Percentiles rank a stretch among this genome's conserved stretches.
Conservation (phyloP, 805 yeast genomes). For the Komagataella populi region DNA sequence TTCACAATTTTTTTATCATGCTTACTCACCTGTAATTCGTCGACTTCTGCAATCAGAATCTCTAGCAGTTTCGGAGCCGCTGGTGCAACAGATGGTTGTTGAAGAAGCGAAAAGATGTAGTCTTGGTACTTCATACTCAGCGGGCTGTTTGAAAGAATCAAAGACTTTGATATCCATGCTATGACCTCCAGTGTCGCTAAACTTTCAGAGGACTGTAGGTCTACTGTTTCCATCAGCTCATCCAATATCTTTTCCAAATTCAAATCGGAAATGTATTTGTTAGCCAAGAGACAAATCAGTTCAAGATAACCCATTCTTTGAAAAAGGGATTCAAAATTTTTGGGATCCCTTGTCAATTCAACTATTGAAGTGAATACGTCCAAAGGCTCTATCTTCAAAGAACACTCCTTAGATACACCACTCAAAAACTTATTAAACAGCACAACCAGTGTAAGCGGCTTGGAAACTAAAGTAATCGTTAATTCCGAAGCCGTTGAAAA, state of each 20-base stretch:
- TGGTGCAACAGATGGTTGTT: slow-evolving; percentile 17
- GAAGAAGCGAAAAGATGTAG: slow-evolving; percentile 21
- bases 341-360: slow-evolving; percentile 6
- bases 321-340: slow-evolving; percentile 11
- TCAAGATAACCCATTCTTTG: slow-evolving; percentile 44
- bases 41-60: slow-evolving; percentile 54
- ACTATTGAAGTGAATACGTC: slow-evolving; percentile 5
- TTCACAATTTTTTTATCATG: slow-evolving; percentile 20
- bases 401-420: slow-evolving; percentile 31
- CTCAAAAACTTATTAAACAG: slow-evolving; percentile 33
- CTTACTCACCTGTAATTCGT: slow-evolving; percentile 35
- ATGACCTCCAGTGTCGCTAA: slow-evolving; percentile 6
- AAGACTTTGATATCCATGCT: slow-evolving; percentile 65
- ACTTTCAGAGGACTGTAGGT: not conserved
- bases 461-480: slow-evolving; percentile 5
- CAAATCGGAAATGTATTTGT: slow-evolving; percentile 30
- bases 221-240: not conserved
- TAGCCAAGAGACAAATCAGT: slow-evolving; percentile 36
- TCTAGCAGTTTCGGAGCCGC: slow-evolving; percentile 43
- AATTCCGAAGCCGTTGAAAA: not conserved
- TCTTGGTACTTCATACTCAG: slow-evolving; percentile 19
- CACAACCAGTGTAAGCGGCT: slow-evolving; percentile 15
- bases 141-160: slow-evolving; percentile 42
- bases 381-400: slow-evolving; percentile 10
- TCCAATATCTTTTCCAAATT: not conserved